Evolutionary conservation across 345 rosid species (phyloP).

Genomic region (Firmiana major): DNA sequence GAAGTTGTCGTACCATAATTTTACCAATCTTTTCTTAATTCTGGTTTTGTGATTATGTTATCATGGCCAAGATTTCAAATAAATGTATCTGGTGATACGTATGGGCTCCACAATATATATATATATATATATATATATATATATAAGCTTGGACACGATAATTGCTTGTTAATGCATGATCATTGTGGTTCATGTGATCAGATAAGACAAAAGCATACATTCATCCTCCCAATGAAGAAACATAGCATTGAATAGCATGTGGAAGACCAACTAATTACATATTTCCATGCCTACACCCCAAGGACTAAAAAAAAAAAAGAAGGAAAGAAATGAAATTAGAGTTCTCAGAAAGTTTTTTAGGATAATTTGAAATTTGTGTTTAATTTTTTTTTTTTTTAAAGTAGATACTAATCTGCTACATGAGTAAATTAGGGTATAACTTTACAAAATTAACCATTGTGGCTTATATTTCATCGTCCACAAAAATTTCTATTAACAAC

Average conservation of each 20-base stretch:
- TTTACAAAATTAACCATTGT: too few relatives aligned
- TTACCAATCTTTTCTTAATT: neutral
- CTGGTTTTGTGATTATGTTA: neutral
- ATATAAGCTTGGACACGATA: neutral
- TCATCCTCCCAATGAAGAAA: neutral
- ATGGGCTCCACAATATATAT: neutral
- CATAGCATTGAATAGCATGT: neutral
- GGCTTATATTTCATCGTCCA: too few relatives aligned
- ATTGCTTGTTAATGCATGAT: neutral
- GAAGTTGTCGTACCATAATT: neutral
- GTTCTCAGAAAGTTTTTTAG: too few relatives aligned
- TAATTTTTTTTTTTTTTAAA: too few relatives aligned
- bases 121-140: too few relatives aligned
- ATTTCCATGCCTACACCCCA: neutral
- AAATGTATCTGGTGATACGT: neutral
- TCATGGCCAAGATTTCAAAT: neutral
- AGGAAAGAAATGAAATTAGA: neutral
- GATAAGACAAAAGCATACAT: neutral
- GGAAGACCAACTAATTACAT: neutral
- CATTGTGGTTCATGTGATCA: neutral
- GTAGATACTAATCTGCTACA: too few relatives aligned
- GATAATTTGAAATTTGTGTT: too few relatives aligned
- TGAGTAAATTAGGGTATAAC: too few relatives aligned
- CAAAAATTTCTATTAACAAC: too few relatives aligned
- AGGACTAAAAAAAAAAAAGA: neutral